phyloP scores from a whole-genome alignment of 345 rosid species.

The Angophora floribunda region DNA sequence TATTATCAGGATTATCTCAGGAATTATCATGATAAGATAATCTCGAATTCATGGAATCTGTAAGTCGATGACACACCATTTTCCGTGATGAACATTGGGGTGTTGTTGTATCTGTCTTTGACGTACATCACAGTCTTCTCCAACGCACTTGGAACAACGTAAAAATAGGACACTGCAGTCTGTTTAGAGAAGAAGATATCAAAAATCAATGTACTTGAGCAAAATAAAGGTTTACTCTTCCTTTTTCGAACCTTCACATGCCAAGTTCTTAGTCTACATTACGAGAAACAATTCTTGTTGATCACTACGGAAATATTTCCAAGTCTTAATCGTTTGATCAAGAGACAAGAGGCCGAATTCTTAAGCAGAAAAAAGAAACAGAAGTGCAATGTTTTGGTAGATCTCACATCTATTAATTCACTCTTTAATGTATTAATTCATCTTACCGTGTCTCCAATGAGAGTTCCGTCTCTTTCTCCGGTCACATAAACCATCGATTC shows the following conservation, averaged over 20 bases:
- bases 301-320: not conserved
- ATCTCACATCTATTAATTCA: not conserved
- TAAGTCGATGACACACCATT: not conserved
- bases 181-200: not conserved
- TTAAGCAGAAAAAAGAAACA: not conserved
- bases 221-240: not conserved
- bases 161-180: not conserved
- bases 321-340: not conserved
- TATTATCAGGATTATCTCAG: not conserved
- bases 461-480: not conserved
- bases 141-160: not conserved
- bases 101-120: slow-evolving; percentile 7
- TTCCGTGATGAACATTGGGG: slow-evolving; percentile 6
- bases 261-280: not conserved
- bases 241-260: not conserved
- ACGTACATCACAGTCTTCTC: not conserved
- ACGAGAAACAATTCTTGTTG: not conserved
- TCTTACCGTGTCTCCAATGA: not conserved
- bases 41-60: not conserved
- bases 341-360: not conserved
- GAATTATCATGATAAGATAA: not conserved
- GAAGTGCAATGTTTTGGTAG: not conserved
- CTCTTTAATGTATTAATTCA: not conserved
- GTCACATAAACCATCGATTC: not conserved
- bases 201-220: not conserved